Evolutionary conservation across 2,329 filamentous ascomycete genomes (phyloP), one percentile per base, ranked within the genome.

Genomic region (Xylariaceae sp.): DNA sequence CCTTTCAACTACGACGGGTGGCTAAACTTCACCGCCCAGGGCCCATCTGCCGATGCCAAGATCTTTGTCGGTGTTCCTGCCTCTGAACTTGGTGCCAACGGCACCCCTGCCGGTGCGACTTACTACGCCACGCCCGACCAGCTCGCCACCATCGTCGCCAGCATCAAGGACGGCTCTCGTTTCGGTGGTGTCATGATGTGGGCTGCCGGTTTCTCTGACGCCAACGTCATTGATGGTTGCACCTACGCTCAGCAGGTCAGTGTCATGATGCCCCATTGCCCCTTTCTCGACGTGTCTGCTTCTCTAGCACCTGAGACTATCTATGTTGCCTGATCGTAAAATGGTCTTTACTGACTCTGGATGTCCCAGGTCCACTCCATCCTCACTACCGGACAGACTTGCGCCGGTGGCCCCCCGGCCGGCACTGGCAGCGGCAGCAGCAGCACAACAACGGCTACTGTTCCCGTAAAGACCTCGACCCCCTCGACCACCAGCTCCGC

Each of bases 161-260:
- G 66, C 8, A 57, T 65, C 55, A 65, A 62, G 56, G 53, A 32
- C 47, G 58, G 67, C 26, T 41, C 61, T 8, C 62, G 66, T 22
- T 71, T 72, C 50, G 69, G 70, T 13, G 70, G 70, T 36, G 59
- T 72, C 57, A 72, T 72, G 72, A 70, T 74, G 69, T 75, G 72
- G 72, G 65, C 65, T 18, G 72, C 72, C 2, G 71, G 70, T 1
- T 74, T 71, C 55, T 74, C 71, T 1, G 72, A 75, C 59, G 49
- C 56, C 26, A 64, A 65, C 34, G 61, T 64, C 32, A 53, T 62
- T 53, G 66, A 70, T 53, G 70, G 70, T 7, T 74, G 72, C 62
- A 75, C 62, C 26, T 75, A 72, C 54, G 71, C 71, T 8, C 72
- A 75, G 58, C 54, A 72, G 41, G 41, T 19, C 13, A 43, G 41